Base-by-base conservation (phyloP, 345 rosid genomes). In the Salix arbutifolia region DNA sequence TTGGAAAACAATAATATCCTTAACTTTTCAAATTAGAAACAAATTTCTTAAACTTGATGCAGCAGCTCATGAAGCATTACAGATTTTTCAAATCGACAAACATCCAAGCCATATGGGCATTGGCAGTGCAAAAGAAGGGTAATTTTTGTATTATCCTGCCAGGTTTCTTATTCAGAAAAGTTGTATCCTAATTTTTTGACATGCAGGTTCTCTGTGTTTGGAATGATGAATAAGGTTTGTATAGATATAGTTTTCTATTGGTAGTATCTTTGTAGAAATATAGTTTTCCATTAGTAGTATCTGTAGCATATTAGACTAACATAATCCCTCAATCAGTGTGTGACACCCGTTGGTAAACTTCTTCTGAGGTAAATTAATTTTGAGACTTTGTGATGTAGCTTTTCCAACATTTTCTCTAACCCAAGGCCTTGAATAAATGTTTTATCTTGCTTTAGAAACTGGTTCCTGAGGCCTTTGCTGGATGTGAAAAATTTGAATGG, bases 101-200 rank as follows among this genome's bases (percentile, higher is more conserved):
- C 99, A 96, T 88, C 99, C 99, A 79, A 96, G 99, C 85, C 96
- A 93, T 84, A 93, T 96, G 97, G 99, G 99, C 81, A 96, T 96
- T 76, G 99, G 99, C 69, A 85, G 99, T 87, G 96, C 97, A 80
- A 96, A 96, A 82, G 98, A 96, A 90, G 99, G 99, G 99, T 96
- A 89, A 79, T 48, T 25, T 33, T 4, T 44, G 25, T 50, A 56
- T 38, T 64, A 17, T 76, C 19, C 64, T 64, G 67, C 46, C 73
- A 37, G 64, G 83, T 14, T 52, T 60, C 75, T 76, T 74, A 10
- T 79, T 69, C 38, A 33, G n/a, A 12, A 76, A 82, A 76, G 42
- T 77, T 72, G 75, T 71, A 19, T 79, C 72, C 70, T 84, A 64
- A 83, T 79, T 70, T 76, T 76, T 80, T 79, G 64, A 69, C 53